Percentiles rank a stretch among this genome's conserved stretches.
phyloP scores from a whole-genome alignment of 108 stramenopile genomes.

The Fragilaria radians region DNA sequence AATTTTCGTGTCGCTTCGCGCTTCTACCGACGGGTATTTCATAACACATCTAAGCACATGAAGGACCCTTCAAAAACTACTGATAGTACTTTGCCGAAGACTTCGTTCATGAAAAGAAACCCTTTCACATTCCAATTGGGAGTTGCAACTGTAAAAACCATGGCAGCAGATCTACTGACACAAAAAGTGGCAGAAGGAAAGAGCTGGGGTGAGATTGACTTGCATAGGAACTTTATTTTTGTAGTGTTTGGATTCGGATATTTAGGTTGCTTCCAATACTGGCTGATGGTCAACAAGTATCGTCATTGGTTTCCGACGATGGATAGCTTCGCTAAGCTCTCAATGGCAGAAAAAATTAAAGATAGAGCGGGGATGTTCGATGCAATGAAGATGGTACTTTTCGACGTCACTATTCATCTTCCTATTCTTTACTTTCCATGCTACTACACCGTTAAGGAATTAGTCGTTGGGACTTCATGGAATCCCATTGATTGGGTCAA shows the following conservation, averaged over 20 bases:
- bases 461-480: constrained; percentile 68
- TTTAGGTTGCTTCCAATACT: constrained; percentile 85
- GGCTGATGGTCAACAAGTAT: constrained; percentile 82
- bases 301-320: constrained; percentile 80
- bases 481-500: constrained; percentile 81
- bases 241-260: constrained; percentile 83
- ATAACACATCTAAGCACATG: no score
- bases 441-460: constrained; percentile 86
- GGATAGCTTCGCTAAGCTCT: constrained; percentile 61
- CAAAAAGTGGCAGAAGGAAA: constrained; percentile 78
- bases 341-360: constrained; percentile 66
- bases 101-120: constrained; percentile 57
- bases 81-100: no score
- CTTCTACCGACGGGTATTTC: no score
- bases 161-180: constrained; percentile 71
- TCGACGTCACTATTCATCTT: constrained; percentile 82
- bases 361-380: constrained; percentile 74
- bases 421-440: constrained; percentile 90
- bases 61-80: no score
- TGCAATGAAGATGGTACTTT: constrained; percentile 85
- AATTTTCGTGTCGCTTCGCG: no score
- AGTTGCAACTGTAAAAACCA: constrained; percentile 77
- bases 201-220: constrained; percentile 66
- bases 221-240: constrained; percentile 73
- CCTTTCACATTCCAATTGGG: constrained; percentile 78